Percentiles rank a stretch among this genome's conserved stretches.
These are phyloP conservation scores for Camellia japonica DNA, from an alignment of 148 eudicot genomes.

Conservation along the genomic window DNA sequence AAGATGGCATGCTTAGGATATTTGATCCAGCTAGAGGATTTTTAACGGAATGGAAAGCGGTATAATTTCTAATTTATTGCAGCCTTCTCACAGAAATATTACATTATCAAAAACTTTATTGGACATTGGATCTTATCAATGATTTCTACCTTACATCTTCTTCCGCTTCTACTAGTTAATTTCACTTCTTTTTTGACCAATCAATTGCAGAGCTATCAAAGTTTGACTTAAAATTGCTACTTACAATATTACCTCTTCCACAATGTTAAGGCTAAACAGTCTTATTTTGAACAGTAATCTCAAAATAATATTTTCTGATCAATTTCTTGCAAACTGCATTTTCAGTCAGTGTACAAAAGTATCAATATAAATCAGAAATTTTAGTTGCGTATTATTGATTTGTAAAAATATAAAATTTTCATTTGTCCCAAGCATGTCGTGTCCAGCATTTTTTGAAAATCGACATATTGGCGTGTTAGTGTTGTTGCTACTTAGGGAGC, in stretches of 20 bases:
- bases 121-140: neutral
- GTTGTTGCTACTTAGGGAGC: too few species aligned
- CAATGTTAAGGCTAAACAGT: neutral
- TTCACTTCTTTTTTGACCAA: neutral
- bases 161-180: neutral
- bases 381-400: neutral
- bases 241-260: neutral
- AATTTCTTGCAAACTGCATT: neutral
- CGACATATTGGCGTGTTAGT: too few species aligned
- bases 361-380: neutral
- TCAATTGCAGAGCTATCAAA: neutral
- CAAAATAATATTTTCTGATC: neutral
- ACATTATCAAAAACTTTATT: neutral
- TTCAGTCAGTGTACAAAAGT: neutral
- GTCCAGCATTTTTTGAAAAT: too few species aligned
- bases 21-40: neutral
- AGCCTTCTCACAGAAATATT: neutral
- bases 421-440: too few species aligned
- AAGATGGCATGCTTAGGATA: neutral
- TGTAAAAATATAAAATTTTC: too few species aligned
- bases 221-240: neutral
- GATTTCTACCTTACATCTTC: neutral
- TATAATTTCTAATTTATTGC: neutral
- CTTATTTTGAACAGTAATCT: neutral
- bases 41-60: neutral